phyloP scores from a whole-genome alignment of 345 rosid species.

The Trapa incisa region DNA sequence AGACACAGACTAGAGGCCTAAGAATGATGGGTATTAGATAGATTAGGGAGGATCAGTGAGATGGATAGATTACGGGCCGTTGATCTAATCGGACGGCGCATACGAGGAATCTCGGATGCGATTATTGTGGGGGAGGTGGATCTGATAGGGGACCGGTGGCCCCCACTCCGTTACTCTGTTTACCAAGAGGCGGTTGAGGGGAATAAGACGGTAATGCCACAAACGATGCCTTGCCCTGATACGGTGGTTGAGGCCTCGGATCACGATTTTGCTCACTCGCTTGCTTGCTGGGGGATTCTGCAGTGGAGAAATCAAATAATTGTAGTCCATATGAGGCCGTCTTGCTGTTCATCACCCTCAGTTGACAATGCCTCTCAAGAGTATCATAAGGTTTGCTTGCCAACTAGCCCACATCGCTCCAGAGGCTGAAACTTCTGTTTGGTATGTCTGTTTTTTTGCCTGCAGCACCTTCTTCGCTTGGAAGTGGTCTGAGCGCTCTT shows the following conservation, averaged over 20 bases:
- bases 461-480: conserved; percentile 61
- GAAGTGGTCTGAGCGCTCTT: conserved; percentile 41
- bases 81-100: conserved; percentile 3
- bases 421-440: background rate
- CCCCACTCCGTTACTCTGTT: too few relatives aligned
- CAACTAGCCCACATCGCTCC: background rate
- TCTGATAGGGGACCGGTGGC: too few relatives aligned
- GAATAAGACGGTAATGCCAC: too few relatives aligned
- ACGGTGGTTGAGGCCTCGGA: too few relatives aligned
- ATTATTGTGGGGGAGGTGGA: too few relatives aligned
- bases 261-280: too few relatives aligned
- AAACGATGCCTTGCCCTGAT: too few relatives aligned
- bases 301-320: too few relatives aligned
- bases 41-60: background rate
- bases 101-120: background rate
- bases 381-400: background rate
- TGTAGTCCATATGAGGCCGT: too few relatives aligned
- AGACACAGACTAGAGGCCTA: background rate
- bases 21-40: background rate
- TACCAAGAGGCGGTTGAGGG: too few relatives aligned
- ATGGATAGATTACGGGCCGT: background rate
- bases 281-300: too few relatives aligned
- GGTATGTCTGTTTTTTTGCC: background rate
- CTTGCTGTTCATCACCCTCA: background rate
- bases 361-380: background rate